Percentiles rank a stretch among this genome's conserved stretches.
Evolutionary conservation across 2,329 filamentous ascomycete genomes (phyloP).

Genomic region (Nemania abortiva): DNA sequence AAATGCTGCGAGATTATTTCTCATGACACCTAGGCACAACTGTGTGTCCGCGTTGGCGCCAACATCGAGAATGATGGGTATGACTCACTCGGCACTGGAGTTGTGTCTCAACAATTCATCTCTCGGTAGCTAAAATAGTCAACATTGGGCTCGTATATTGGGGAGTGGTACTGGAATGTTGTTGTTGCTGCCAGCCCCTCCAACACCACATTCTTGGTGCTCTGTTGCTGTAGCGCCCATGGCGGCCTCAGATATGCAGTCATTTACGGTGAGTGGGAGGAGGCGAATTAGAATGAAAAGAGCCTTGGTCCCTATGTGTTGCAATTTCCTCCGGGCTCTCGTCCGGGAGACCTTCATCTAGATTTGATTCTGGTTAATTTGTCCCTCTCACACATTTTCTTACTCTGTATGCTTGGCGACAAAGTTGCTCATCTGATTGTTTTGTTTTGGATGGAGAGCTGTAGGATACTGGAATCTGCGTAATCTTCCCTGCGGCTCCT

Average conservation of each 20-base stretch:
- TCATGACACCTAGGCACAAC: not conserved
- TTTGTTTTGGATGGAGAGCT: constrained; percentile 26
- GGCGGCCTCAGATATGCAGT: constrained; percentile 7
- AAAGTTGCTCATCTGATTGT: not conserved
- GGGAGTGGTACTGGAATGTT: constrained; percentile 29
- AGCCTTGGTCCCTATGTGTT: not conserved
- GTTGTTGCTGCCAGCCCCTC: not conserved
- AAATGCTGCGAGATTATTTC: constrained; percentile 19
- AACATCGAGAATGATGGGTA: constrained; percentile 6
- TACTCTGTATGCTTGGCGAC: not conserved
- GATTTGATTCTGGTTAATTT: not conserved
- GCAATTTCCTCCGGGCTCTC: not conserved
- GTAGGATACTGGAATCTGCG: constrained; percentile 24
- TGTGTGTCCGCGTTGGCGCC: not conserved
- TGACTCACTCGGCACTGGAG: constrained; percentile 1
- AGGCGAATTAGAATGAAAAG: not conserved
- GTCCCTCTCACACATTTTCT: not conserved
- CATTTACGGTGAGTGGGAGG: not conserved
- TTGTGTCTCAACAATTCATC: constrained; percentile 14
- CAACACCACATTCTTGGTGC: constrained; percentile 36
- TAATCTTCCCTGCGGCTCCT: constrained; percentile 1
- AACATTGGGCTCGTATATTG: not conserved
- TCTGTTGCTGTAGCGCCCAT: not conserved
- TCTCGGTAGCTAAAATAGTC: not conserved
- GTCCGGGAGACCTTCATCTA: not conserved